Evolutionary conservation across 306 rosid genomes (phyloP), one percentile per base, ranked within the genome.

Genomic region (Aeschynomene evenia): DNA sequence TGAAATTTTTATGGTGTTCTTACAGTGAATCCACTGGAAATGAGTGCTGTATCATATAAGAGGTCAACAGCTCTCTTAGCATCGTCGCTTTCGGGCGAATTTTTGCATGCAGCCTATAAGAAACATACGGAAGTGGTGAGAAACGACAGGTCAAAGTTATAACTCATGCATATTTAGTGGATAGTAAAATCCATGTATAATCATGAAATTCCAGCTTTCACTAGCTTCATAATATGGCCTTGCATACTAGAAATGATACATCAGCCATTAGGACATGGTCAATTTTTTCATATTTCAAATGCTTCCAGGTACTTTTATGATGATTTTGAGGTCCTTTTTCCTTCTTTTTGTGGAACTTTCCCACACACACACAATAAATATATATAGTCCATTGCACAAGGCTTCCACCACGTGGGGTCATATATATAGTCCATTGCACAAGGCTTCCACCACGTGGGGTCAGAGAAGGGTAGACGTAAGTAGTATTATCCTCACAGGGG

Each of bases 1-100:
- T 12, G 3, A 12, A 54, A 9, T 15, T 13, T 31, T 18, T 21
- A 46, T 12, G 16, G 37, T 57, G 16, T 16, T 4, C 85, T 77
- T 80, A 94, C 98, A 39, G 98, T 39, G 80, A 88, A 94, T 84
- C 98, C 98, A 91, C 98, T 94, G 34, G 99, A 87, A 80, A 95
- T 89, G 78, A 85, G 77, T 40, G 99, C 99, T 1, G 99, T 95
- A 45, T 91, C 99, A 1, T 79, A 95, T 63, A 95, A 80, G 76
- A 95, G 96, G 26, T 89, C 97, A 48, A 91, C 92, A 0, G 99
- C 99, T 81, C 86, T 89, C 71, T 78, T 87, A 9, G 99, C 99
- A 23, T 95, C 99, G 1, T 62, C 46, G 77, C 95, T 91, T 40
- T 95, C 97, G 0, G 97, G 93, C 3, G 80, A 85, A 56, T 89